phyloP scores from a whole-genome alignment of 345 rosid genomes.

The Lepidium didymum region DNA sequence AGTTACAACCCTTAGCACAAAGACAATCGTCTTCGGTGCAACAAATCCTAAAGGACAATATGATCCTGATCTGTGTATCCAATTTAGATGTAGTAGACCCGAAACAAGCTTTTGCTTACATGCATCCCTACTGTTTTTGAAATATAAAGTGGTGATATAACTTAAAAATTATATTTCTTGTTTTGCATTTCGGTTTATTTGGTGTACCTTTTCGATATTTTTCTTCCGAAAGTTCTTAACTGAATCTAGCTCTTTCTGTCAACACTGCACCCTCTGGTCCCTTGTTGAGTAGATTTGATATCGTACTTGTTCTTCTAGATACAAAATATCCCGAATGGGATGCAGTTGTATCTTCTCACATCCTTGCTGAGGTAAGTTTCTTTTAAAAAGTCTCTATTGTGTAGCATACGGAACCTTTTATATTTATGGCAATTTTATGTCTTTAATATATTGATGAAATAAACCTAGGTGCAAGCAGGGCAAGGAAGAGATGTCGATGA shows the following conservation, averaged over 20 bases:
- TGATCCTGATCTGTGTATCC: constrained; percentile 93
- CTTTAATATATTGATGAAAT: constrained; percentile 14
- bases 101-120: background rate
- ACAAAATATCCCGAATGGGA: constrained; percentile 99
- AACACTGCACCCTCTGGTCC: constrained; percentile 96
- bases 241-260: constrained; percentile 71
- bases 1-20: constrained; percentile 85
- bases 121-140: background rate
- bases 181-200: background rate
- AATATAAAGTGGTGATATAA: background rate
- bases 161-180: background rate
- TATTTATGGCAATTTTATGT: background rate
- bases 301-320: constrained; percentile 88
- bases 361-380: constrained; percentile 68
- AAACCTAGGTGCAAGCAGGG: constrained; percentile 42
- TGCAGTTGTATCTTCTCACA: constrained; percentile 94
- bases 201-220: background rate
- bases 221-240: constrained; percentile 41
- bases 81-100: constrained; percentile 6
- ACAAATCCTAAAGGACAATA: constrained; percentile 98
- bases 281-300: constrained; percentile 87
- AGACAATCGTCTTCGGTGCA: constrained; percentile 88
- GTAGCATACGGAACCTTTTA: background rate
- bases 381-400: background rate
- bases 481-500: constrained; percentile 40